Conservation (phyloP, 2,329 filamentous ascomycete species). For the Fonsecaea nubica region DNA sequence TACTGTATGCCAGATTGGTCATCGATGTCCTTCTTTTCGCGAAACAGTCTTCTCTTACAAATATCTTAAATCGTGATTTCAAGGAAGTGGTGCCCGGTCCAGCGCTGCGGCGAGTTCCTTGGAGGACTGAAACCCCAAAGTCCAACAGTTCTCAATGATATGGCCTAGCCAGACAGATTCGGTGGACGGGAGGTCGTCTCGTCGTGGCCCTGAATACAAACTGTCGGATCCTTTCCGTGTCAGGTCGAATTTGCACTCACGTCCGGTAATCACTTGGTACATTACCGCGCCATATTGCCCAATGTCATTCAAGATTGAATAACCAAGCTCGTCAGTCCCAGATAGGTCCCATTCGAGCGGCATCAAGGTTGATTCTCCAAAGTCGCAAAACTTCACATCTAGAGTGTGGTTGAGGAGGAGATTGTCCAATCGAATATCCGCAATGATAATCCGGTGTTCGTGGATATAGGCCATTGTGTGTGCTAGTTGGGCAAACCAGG, state of each 20-base stretch:
- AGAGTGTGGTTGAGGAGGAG: conserved; percentile 37
- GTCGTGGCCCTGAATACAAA: conserved; percentile 36
- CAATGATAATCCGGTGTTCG: conserved; percentile 29
- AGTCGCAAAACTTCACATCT: conserved; percentile 43
- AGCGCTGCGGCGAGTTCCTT: conserved; percentile 35
- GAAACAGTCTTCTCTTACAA: too few relatives aligned
- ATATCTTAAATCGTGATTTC: too few relatives aligned
- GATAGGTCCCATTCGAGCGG: conserved; percentile 41
- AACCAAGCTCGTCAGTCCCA: conserved; percentile 42
- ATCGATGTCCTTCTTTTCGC: too few relatives aligned
- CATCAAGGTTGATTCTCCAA: conserved; percentile 42
- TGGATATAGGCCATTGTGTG: conserved; percentile 33
- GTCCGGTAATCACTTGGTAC: conserved; percentile 42
- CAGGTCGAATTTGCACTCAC: conserved; percentile 41
- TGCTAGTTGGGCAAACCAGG: conserved; percentile 32
- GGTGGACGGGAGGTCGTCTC: conserved; percentile 40
- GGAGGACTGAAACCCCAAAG: conserved; percentile 33
- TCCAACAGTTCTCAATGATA: conserved; percentile 43
- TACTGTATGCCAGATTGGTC: too few relatives aligned
- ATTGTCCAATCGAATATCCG: conserved; percentile 34
- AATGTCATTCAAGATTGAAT: conserved; percentile 43
- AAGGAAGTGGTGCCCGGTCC: background rate
- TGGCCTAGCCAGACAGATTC: conserved; percentile 40
- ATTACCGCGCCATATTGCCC: conserved; percentile 44
- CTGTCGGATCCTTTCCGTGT: conserved; percentile 28